Percentiles rank a stretch among this genome's conserved stretches.
These are phyloP conservation scores for Monosporozyma unispora DNA, from an alignment of 805 yeast species.

Conservation along the genomic window DNA sequence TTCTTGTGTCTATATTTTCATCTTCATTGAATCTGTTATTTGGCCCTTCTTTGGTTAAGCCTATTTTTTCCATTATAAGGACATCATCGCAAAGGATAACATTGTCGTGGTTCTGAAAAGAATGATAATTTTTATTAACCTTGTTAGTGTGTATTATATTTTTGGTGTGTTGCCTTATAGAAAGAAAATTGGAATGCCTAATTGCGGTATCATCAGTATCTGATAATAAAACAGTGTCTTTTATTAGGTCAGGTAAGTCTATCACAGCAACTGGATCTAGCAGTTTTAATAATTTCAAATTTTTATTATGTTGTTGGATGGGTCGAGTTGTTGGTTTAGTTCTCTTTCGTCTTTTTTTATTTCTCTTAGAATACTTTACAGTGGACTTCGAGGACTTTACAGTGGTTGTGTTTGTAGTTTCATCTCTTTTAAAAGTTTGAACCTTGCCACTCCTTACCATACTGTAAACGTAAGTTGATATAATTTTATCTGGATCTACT, in stretches of 20 bases:
- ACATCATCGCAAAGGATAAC: conserved; percentile 58
- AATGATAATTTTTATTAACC: background rate
- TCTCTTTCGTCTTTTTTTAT: background rate
- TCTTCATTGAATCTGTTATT: conserved; percentile 35
- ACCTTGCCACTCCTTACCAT: no score
- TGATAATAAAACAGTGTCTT: background rate
- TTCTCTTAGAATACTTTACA: background rate
- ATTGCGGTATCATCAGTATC: background rate
- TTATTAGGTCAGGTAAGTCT: background rate
- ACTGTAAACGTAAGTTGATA: background rate
- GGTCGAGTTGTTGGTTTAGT: background rate
- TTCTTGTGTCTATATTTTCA: conserved; percentile 44
- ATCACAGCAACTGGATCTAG: background rate
- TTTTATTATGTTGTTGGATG: background rate
- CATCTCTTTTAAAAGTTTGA: no score
- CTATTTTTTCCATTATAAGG: conserved; percentile 51
- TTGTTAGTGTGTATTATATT: background rate
- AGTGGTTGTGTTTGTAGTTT: no score
- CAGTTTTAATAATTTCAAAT: background rate
- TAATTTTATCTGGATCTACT: background rate
- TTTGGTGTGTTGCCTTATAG: background rate
- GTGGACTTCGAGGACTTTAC: no score
- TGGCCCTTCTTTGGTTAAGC: conserved; percentile 19
- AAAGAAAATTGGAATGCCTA: background rate
- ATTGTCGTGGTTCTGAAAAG: conserved; percentile 39